Percentiles rank a stretch among this genome's conserved stretches.
Evolutionary conservation across 2,329 filamentous ascomycete genomes (phyloP).

Genomic region (Rhinocladiella similis): DNA sequence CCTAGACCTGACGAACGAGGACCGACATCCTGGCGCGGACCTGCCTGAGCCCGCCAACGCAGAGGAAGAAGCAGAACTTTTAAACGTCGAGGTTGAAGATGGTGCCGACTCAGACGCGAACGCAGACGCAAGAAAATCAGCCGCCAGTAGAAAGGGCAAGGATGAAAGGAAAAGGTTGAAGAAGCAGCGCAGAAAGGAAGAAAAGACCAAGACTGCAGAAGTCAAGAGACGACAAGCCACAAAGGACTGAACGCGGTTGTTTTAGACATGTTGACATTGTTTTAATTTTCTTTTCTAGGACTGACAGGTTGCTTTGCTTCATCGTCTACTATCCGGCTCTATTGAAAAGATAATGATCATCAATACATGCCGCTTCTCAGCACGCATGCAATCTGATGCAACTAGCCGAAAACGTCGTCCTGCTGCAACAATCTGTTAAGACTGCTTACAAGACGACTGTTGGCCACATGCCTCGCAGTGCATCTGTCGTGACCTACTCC

Average conservation of each 20-base stretch:
- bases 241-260: not conserved
- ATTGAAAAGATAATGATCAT: no score
- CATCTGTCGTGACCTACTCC: no score
- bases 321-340: no score
- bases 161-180: constrained; percentile 22
- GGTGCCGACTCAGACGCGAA: constrained; percentile 25
- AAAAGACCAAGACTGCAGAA: constrained; percentile 7
- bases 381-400: no score
- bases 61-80: constrained; percentile 37
- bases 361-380: no score
- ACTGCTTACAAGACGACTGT: no score
- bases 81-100: constrained; percentile 36
- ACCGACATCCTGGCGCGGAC: constrained; percentile 21
- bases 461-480: no score
- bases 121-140: constrained; percentile 1
- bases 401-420: no score
- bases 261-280: no score
- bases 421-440: no score
- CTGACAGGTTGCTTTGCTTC: no score
- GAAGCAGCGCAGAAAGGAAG: constrained; percentile 15
- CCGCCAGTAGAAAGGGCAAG: constrained; percentile 10
- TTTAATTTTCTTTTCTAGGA: no score
- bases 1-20: constrained; percentile 9
- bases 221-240: constrained; percentile 9
- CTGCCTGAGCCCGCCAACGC: constrained; percentile 38